These are phyloP conservation scores for Cutaneotrichosporon sp. DNA, from an alignment of 1,284 basidiomycete genomes.

Conservation along the genomic window DNA sequence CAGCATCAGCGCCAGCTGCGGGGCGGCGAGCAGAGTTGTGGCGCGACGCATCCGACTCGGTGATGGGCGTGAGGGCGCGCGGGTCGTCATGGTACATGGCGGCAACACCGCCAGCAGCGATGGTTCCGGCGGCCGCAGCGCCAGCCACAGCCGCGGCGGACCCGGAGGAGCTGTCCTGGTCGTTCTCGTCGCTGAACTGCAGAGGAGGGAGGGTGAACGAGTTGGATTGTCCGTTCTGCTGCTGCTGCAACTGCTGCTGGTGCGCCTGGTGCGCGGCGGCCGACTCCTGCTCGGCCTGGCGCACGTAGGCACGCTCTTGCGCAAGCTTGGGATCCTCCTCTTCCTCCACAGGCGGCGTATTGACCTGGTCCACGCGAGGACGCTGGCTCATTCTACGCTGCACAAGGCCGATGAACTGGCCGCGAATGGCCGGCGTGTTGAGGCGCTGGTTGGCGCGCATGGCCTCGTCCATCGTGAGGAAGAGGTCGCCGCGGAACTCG, in stretches of 20 bases:
- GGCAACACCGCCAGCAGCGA: not conserved
- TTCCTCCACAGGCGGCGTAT: constrained; percentile 17
- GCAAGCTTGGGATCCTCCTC: constrained; percentile 17
- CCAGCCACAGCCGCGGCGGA: not conserved
- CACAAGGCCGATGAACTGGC: constrained; percentile 65
- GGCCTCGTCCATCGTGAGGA: constrained; percentile 82
- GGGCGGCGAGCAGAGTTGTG: constrained; percentile 12
- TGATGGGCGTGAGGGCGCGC: constrained; percentile 58
- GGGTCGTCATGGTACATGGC: constrained; percentile 15
- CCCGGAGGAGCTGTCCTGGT: not conserved
- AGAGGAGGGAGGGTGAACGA: constrained; percentile 44
- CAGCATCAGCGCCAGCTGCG: not conserved
- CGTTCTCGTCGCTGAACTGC: constrained; percentile 30
- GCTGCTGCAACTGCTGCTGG: not conserved
- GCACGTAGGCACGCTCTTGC: constrained; percentile 8
- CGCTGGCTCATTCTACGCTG: constrained; percentile 61
- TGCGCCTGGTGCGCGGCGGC: not conserved
- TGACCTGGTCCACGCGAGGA: not conserved
- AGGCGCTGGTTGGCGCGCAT: constrained; percentile 71
- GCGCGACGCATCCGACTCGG: constrained; percentile 57
- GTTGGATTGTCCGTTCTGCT: not conserved
- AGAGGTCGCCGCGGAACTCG: constrained; percentile 60
- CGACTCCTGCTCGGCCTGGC: constrained; percentile 4
- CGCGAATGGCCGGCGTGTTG: constrained; percentile 68
- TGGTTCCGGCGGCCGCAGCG: not conserved